Conservation (phyloP, 345 rosid genomes). For the Eucalyptus polybractea region DNA sequence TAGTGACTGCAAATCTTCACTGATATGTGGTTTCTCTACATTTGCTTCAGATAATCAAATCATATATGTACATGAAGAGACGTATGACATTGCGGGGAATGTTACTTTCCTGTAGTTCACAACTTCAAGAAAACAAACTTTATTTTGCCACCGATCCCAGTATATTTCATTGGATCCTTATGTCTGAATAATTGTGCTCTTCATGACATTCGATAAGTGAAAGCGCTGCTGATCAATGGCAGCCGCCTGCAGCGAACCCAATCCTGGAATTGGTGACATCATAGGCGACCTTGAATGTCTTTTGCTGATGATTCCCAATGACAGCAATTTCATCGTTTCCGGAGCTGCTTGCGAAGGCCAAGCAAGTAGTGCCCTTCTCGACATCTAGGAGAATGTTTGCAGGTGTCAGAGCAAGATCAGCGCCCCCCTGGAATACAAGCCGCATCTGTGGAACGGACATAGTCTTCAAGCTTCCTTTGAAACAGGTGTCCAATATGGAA, state of each 20-base stretch:
- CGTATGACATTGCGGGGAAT: neutral
- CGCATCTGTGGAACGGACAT: constrained; percentile 14
- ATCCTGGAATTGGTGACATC: constrained; percentile 21
- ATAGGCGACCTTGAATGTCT: constrained; percentile 18
- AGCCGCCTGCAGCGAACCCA: constrained; percentile 29
- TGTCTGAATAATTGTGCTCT: neutral
- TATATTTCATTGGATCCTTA: neutral
- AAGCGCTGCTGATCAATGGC: neutral
- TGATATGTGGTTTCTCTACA: neutral
- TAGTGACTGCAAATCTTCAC: neutral
- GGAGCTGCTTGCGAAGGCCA: constrained; percentile 15
- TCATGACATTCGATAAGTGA: neutral
- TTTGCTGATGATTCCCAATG: constrained; percentile 34
- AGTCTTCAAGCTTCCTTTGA: constrained; percentile 9
- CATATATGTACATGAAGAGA: neutral
- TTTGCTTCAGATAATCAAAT: neutral
- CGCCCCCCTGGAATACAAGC: constrained; percentile 23
- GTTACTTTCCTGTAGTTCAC: neutral
- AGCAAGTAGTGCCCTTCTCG: constrained; percentile 13
- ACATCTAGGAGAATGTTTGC: constrained; percentile 13
- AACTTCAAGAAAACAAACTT: neutral
- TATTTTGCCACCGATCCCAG: neutral
- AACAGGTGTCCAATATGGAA: constrained; percentile 33
- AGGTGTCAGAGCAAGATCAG: constrained; percentile 11
- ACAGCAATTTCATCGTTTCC: constrained; percentile 2